phyloP scores from a whole-genome alignment of 139 green algal genomes.

The Chlorokybus atmophyticus region DNA sequence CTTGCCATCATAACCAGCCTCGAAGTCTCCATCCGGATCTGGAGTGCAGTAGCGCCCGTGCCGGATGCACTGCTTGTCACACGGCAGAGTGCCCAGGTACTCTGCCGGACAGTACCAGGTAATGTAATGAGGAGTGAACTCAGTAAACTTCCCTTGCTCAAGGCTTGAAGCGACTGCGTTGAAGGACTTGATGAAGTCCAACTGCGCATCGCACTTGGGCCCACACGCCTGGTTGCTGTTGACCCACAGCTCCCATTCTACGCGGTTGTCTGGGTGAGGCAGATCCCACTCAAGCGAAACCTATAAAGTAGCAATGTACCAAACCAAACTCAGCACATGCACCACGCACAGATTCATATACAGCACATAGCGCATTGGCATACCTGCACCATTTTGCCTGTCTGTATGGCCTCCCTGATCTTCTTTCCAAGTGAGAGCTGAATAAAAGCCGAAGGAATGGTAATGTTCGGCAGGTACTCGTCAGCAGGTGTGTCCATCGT shows the following conservation, averaged over 20 bases:
- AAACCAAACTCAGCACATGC: too few species aligned
- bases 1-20: conserved; percentile 30
- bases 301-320: too few species aligned
- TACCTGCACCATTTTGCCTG: conserved; percentile 39
- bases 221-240: conserved; percentile 77
- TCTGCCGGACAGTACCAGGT: conserved; percentile 56
- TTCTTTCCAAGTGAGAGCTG: conserved; percentile 42
- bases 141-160: conserved; percentile 46
- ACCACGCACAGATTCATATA: too few species aligned
- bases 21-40: conserved; percentile 41
- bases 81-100: conserved; percentile 43
- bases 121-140: conserved; percentile 82
- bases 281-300: conserved; percentile 70
- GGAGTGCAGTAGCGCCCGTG: conserved; percentile 60
- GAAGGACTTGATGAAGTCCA: conserved; percentile 59
- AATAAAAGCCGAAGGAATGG: conserved; percentile 65
- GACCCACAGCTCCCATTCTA: conserved; percentile 86
- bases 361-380: too few species aligned
- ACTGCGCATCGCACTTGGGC: conserved; percentile 53
- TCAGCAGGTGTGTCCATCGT: conserved; percentile 60
- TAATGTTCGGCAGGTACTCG: conserved; percentile 42
- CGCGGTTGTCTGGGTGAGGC: conserved; percentile 41
- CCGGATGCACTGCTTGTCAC: conserved; percentile 64
- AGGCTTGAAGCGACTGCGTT: conserved; percentile 39
- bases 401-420: conserved; percentile 52